A percentile compares a stretch with the other conserved stretches of the same genome.
phyloP scores from a whole-genome alignment of 768 basidiomycete species.

The Leccinum subtestaceum region DNA sequence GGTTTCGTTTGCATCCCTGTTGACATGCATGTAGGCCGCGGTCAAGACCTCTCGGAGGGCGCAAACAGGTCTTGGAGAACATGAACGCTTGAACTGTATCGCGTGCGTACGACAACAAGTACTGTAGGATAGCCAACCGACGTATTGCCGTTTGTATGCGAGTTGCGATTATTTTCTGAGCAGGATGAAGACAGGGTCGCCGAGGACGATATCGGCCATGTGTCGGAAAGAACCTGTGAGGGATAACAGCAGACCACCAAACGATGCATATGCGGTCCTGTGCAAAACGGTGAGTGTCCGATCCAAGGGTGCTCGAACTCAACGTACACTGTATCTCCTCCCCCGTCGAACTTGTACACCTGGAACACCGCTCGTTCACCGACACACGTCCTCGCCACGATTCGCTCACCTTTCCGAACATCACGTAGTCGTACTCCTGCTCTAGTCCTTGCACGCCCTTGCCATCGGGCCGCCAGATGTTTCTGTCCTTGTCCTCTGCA shows the following conservation, averaged over 20 bases:
- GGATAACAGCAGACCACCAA: slow-evolving; percentile 93
- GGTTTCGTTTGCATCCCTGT: neutral
- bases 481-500: slow-evolving; percentile 66
- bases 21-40: slow-evolving; percentile 11
- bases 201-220: slow-evolving; percentile 87
- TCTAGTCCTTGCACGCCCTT: slow-evolving; percentile 81
- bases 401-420: slow-evolving; percentile 86
- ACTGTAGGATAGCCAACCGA: slow-evolving; percentile 8
- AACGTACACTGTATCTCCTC: slow-evolving; percentile 75
- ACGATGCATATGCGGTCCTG: slow-evolving; percentile 95
- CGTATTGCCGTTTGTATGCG: neutral
- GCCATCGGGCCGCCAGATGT: slow-evolving; percentile 84
- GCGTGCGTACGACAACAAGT: neutral
- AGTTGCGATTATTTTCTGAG: slow-evolving; percentile 60
- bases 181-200: slow-evolving; percentile 88
- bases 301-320: neutral
- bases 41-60: slow-evolving; percentile 21
- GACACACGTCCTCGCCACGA: neutral
- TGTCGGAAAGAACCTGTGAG: slow-evolving; percentile 90
- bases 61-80: slow-evolving; percentile 9
- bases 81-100: slow-evolving; percentile 2
- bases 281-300: neutral
- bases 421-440: slow-evolving; percentile 97
- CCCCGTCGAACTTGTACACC: slow-evolving; percentile 97
- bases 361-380: slow-evolving; percentile 31